Evolutionary conservation across 768 basidiomycete species (phyloP).

Genomic region (Boletus pseudo-olivaceus): DNA sequence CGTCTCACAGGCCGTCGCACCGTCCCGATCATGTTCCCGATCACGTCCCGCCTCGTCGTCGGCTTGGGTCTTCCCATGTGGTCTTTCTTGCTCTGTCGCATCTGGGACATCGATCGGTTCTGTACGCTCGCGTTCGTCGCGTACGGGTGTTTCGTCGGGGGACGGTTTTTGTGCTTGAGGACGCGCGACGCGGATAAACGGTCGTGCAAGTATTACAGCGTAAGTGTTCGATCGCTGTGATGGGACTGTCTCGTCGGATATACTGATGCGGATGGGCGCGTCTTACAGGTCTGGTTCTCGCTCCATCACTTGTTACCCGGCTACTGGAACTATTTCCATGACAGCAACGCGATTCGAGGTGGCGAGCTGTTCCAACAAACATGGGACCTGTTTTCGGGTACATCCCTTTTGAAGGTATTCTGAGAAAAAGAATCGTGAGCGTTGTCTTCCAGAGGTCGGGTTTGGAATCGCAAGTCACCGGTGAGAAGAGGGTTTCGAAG

Average conservation of each 20-base stretch:
- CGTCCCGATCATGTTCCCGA: conserved; percentile 43
- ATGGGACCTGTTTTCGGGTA: conserved; percentile 20
- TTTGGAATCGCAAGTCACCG: neutral
- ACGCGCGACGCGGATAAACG: conserved; percentile 30
- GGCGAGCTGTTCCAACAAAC: conserved; percentile 20
- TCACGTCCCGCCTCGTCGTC: conserved; percentile 33
- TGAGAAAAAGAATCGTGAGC: neutral
- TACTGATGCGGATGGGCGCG: neutral
- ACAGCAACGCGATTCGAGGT: conserved; percentile 3
- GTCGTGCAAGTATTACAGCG: conserved; percentile 39
- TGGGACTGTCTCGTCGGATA: neutral
- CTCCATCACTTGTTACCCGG: conserved; percentile 34
- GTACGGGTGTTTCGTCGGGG: conserved; percentile 34
- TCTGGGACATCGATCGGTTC: conserved; percentile 35
- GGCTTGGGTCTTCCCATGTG: conserved; percentile 36
- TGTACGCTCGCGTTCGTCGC: conserved; percentile 27
- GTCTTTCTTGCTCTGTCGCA: conserved; percentile 32
- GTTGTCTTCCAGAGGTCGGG: neutral
- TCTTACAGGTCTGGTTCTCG: conserved; percentile 32
- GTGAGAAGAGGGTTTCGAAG: neutral
- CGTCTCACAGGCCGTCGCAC: conserved; percentile 37
- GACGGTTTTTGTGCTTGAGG: conserved; percentile 29
- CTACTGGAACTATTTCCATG: conserved; percentile 35
- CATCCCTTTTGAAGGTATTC: conserved; percentile 1
- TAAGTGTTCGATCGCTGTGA: conserved; percentile 11